Conservation (phyloP, 2,329 filamentous ascomycete genomes). For the Pestalotiopsis sp. region DNA sequence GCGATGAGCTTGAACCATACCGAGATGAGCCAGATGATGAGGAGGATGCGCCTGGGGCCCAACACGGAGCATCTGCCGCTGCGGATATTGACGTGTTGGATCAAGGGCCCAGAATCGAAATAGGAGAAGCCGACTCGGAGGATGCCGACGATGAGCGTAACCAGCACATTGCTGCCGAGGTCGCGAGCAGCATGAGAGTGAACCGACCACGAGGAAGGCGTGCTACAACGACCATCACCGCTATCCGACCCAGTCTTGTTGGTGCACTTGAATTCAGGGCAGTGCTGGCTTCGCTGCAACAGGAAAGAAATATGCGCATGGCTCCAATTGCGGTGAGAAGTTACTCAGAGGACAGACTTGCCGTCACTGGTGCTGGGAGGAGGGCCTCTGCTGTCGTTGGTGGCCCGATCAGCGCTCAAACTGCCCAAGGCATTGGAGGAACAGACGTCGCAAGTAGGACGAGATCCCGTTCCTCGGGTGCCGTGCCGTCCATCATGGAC, state of each 20-base stretch:
- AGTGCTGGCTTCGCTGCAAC: conserved; percentile 83
- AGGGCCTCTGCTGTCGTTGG: neutral
- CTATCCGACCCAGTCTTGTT: conserved; percentile 89
- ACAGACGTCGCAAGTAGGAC: conserved; percentile 31
- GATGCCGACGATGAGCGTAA: conserved; percentile 58
- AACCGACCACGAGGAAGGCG: conserved; percentile 67
- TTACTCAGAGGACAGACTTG: conserved; percentile 64
- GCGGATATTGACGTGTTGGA: conserved; percentile 48
- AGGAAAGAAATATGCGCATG: conserved; percentile 75
- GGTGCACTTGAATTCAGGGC: conserved; percentile 93
- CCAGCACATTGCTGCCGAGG: conserved; percentile 72
- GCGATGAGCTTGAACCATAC: conserved; percentile 66
- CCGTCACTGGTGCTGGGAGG: neutral
- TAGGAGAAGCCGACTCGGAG: conserved; percentile 51
- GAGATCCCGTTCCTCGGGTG: conserved; percentile 51
- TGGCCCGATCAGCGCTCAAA: conserved; percentile 20
- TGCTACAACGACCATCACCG: conserved; percentile 75
- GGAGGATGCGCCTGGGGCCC: conserved; percentile 28
- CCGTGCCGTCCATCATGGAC: conserved; percentile 37
- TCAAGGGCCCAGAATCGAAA: conserved; percentile 48
- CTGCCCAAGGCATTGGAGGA: conserved; percentile 14
- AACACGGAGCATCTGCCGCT: conserved; percentile 30
- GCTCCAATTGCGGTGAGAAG: conserved; percentile 70
- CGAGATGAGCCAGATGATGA: conserved; percentile 64
- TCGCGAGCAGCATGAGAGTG: conserved; percentile 92